These are phyloP conservation scores for Arachis monticola DNA, from an alignment of 331 rosid genomes.

Conservation along the genomic window DNA sequence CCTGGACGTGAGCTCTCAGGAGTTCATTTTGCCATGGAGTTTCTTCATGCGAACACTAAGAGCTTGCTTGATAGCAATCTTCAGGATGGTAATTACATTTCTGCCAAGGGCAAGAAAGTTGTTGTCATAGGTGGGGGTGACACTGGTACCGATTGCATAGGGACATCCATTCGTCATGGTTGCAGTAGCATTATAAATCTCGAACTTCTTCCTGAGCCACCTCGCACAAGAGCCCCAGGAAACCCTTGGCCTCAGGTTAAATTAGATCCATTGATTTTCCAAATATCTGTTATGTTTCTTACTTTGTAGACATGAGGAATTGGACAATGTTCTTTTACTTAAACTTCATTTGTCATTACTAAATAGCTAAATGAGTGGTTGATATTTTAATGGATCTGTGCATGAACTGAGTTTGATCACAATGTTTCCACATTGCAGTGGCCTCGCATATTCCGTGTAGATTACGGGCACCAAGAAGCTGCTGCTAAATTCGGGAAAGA, in stretches of 20 bases:
- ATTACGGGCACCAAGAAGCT: slow-evolving; percentile 98
- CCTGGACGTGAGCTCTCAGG: slow-evolving; percentile 93
- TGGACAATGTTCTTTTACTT: too few species aligned
- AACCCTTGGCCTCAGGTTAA: slow-evolving; percentile 99
- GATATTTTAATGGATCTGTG: too few species aligned
- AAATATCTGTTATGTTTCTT: too few species aligned
- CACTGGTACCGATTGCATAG: slow-evolving; percentile 99
- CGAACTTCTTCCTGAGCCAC: slow-evolving; percentile 90
- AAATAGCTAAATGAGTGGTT: too few species aligned
- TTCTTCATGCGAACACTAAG: slow-evolving; percentile 94
- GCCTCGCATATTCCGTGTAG: slow-evolving; percentile 92
- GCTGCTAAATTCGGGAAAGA: slow-evolving; percentile 84
- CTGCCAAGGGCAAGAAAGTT: slow-evolving; percentile 90
- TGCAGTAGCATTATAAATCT: slow-evolving; percentile 70
- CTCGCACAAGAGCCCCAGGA: slow-evolving; percentile 86
- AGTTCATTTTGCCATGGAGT: slow-evolving; percentile 96
- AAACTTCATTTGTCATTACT: too few species aligned
- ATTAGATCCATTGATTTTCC: slow-evolving; percentile 31
- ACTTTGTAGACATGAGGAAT: too few species aligned
- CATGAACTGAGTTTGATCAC: too few species aligned
- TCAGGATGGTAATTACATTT: slow-evolving; percentile 71
- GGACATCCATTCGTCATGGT: slow-evolving; percentile 96
- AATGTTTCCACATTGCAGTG: slow-evolving; percentile 57
- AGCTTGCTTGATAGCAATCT: slow-evolving; percentile 97
- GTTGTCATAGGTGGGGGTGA: slow-evolving; percentile 99